Base-by-base conservation (phyloP, 1,284 basidiomycete genomes). In the Phenoliferia sp. region DNA sequence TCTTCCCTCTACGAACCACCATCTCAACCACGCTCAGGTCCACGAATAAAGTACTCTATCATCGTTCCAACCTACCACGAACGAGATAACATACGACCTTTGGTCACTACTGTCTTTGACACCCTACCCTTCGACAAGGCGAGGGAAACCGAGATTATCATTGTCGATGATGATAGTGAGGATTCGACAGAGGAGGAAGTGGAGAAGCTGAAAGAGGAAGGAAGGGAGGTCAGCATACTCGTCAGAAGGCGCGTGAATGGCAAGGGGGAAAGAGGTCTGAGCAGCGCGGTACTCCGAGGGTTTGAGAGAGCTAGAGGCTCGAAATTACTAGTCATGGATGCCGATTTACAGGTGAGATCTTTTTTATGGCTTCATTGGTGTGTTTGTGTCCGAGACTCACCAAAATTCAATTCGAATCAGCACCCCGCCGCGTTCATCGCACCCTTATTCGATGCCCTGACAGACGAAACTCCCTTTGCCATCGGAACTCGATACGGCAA, bases 1-100 rank as follows among this genome's bases (percentile, higher is more conserved):
- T 67, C 66, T 2, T 48, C 66, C 15, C 50, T 59, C n/a, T 73
- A 74, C 66, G 31, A 63, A 16, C 70, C 71, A 6, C 56, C 61
- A 3, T 48, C 66, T 16, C 64, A 71, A 28, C 57, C 68, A 3
- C 59, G 61, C 19, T 33, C 55, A 26, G 60, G 52, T 12, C 54
- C 57, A 6, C 56, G 56, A 17, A 79, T 80, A 48, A 73, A 74
- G 50, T 78, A 79, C 76, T 80, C 80, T 55, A 79, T 84, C 75
- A 73, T 84, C 71, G 79, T 84, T n/a, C 83, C 83, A 55, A 80
- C 82, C 10, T 84, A 81, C 76, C 80, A 79, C 70, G 83, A 84
- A 74, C 80, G 80, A 44, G 77, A 77, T 60, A 84, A 84, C 76
- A 71, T 82, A 55, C 77, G 79, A 32, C 80, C 81, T 19, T 79